Base-by-base conservation (phyloP, 306 rosid species). In the Crotalaria pallida region DNA sequence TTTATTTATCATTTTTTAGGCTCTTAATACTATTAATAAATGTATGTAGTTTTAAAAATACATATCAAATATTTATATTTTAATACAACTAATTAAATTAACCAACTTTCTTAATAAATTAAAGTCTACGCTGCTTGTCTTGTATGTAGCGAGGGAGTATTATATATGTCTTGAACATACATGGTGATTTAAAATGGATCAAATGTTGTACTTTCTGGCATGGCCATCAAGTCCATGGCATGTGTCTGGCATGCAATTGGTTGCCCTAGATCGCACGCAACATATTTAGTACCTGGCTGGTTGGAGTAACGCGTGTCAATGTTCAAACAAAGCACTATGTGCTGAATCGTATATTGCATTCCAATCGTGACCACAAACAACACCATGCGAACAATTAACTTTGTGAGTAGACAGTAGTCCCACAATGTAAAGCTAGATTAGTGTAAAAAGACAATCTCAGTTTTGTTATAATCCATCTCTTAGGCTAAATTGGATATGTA, bases 281-380 rank as follows among this genome's bases (percentile, higher is more conserved):
- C 65, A 22, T 43, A 43, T 43, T 56, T 56, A 70, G 45, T 18
- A 27, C 7, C 31, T 19, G 24, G 29, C 27, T 50, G 7, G 57
- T 50, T 50, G 27, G 57, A 50, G 24, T 17, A 50, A 23, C 24
- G 12, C 16, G 52, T 53, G 24, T 23, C 24, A 24, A 53, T 55
- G 19, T 24, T 12, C 40, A 26, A 4, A 12, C 33, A 4, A 18
- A 50, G 3, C 6, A 22, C 34, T 13, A 34, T 50, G 23, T 7
- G 9, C 15, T 33, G 23, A 34, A 3, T 5, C 0, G 0, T 56
- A 15, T 41, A 43, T 43, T 70, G 57, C 57, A 56, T 57, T 70
- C 75, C 75, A 57, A 56, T 9, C 58, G 48, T 47, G 71, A 65
- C 27, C 56, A 40, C 74, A 55, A 53, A 22, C 18, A 53, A 22